These are phyloP conservation scores for Thymus mandschuricus DNA, from an alignment of 257 asterid species.

Conservation along the genomic window DNA sequence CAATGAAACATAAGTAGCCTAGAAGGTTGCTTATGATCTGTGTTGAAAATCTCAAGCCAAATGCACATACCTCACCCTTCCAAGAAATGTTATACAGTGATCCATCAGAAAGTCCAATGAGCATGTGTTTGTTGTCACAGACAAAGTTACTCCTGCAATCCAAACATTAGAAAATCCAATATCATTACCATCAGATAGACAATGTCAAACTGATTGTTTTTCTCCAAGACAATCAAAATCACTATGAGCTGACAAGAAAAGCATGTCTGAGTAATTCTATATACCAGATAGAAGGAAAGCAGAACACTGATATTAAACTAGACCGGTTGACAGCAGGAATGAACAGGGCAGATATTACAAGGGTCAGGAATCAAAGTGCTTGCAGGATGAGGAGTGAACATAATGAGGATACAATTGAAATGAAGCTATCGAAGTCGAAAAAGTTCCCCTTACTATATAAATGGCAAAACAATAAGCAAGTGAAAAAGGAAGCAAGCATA, in stretches of 20 bases:
- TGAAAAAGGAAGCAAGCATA: slow-evolving; percentile 6
- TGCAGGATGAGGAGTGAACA: slow-evolving; percentile 10
- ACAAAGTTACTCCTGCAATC: slow-evolving; percentile 92
- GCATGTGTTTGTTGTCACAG: slow-evolving; percentile 88
- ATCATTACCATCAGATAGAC: slow-evolving; percentile 19
- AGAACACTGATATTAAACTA: slow-evolving; percentile 17
- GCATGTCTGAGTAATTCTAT: neutral
- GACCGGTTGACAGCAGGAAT: slow-evolving; percentile 26
- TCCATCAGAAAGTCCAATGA: slow-evolving; percentile 97
- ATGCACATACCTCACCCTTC: slow-evolving; percentile 97
- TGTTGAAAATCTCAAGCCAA: slow-evolving; percentile 27
- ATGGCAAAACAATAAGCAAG: slow-evolving; percentile 12
- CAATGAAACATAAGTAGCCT: neutral
- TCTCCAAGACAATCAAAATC: slow-evolving; percentile 5
- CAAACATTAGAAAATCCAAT: slow-evolving; percentile 30
- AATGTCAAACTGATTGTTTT: slow-evolving; percentile 12
- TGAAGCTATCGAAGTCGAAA: slow-evolving; percentile 12
- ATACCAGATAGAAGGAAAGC: slow-evolving; percentile 19
- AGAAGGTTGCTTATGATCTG: slow-evolving; percentile 15
- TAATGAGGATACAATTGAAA: slow-evolving; percentile 4
- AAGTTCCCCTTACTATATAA: slow-evolving; percentile 9
- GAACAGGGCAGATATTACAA: slow-evolving; percentile 13
- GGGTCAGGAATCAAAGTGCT: slow-evolving; percentile 23
- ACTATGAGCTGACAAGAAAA: slow-evolving; percentile 13
- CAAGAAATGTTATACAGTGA: slow-evolving; percentile 92